Evolutionary conservation across 139 green algal genomes (phyloP), one percentile per base, ranked within the genome.

Genomic region (Zygnema circumcarinatum): DNA sequence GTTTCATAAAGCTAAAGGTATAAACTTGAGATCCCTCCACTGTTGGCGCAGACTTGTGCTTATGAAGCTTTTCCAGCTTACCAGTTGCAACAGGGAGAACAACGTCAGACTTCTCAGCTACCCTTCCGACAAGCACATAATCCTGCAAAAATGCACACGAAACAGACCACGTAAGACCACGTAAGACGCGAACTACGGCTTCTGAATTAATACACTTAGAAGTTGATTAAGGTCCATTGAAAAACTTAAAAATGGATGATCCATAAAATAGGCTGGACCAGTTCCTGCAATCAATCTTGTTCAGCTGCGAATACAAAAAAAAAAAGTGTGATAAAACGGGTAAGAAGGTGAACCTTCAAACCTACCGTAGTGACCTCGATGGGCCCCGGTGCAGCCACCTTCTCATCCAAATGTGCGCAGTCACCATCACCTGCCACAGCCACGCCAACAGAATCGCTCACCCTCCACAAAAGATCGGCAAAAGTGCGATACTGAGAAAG

Each of bases 81-180:
- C 69, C 69, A 39, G 75, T 83, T 52, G 75, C 75, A 35, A 83
- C 75, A 83, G 75, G 75, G 29, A 83, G 2, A 33, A 83, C 75
- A 54, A 67, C 20, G 32, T 83, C 75, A 69, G 75, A 20, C 47
- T 33, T 33, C 21, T 83, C 75, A 54, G 2, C n/a, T 69, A 52
- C 53, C 2, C 75, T 47, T 54, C 75, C 75, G 3, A 83, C 25
- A 36, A 83, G 2, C 20, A 7, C 75, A 20, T 20, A 83, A 83
- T 83, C 75, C 35, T 54, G 53, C 32, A 78, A 78, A 78, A 7
- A 39, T 16, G 36, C 3, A 39, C 16, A 72, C 54, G 54, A 29
- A 29, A n/a, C n/a, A n/a, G n/a, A n/a, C n/a, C n/a, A n/a, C n/a
- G n/a, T n/a, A n/a, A n/a, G n/a, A n/a, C n/a, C n/a, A 72, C 25